phyloP scores from a whole-genome alignment of 176 grass and related monocot species.

The Hordeum marinum region DNA sequence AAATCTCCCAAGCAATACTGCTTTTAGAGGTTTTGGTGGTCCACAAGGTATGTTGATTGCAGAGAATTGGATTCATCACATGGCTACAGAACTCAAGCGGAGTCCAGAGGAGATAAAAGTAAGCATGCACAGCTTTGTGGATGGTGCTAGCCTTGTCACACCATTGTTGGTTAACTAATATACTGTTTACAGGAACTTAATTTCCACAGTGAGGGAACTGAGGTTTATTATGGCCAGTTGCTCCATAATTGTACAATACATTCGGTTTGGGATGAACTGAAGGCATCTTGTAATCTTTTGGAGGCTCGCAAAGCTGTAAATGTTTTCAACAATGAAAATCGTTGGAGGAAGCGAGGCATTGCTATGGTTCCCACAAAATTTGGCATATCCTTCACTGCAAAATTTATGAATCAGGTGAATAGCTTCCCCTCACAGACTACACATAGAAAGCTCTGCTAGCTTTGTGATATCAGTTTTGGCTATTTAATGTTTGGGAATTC shows the following conservation, averaged over 20 bases:
- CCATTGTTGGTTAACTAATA: conserved; percentile 10
- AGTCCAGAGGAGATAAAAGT: conserved; percentile 85
- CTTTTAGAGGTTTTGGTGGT: conserved; percentile 95
- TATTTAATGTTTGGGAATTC: conserved; percentile 1
- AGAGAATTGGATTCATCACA: conserved; percentile 92
- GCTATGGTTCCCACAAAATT: conserved; percentile 95
- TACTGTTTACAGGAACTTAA: conserved; percentile 68
- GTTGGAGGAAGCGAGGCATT: conserved; percentile 87
- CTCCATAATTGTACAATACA: conserved; percentile 62
- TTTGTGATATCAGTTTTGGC: neutral
- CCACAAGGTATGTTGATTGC: conserved; percentile 88
- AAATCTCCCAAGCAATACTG: conserved; percentile 96
- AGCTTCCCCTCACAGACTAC: neutral
- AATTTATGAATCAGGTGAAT: conserved; percentile 90
- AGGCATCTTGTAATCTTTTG: conserved; percentile 72
- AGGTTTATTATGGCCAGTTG: conserved; percentile 79
- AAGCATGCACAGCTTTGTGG: conserved; percentile 11
- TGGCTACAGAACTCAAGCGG: conserved; percentile 70
- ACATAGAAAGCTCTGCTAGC: neutral
- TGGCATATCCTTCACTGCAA: conserved; percentile 83
- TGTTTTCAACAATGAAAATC: conserved; percentile 65
- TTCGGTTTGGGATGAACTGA: conserved; percentile 84
- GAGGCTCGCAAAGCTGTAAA: conserved; percentile 42
- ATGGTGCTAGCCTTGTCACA: conserved; percentile 13
- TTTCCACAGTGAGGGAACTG: conserved; percentile 71